phyloP scores from a whole-genome alignment of 2,329 filamentous ascomycete genomes.

The Ilyonectria destructans region DNA sequence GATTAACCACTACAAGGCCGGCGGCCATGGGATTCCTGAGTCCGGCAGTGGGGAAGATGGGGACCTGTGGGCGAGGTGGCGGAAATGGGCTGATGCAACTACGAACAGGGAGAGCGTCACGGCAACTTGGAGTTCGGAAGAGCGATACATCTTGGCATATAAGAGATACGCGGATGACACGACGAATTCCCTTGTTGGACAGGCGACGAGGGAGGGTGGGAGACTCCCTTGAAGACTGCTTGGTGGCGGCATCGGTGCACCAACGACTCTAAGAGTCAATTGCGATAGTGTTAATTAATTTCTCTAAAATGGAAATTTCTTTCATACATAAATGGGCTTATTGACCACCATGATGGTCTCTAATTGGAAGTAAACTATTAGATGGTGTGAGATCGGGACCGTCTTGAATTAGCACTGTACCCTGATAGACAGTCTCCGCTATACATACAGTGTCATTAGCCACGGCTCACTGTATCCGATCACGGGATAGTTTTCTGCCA shows the following conservation, averaged over 20 bases:
- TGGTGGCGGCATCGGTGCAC: neutral
- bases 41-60: conserved; percentile 72
- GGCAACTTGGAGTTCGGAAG: conserved; percentile 78
- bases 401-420: neutral
- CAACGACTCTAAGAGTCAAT: too few relatives aligned
- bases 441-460: neutral
- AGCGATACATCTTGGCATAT: conserved; percentile 80
- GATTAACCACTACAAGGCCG: conserved; percentile 81
- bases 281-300: too few relatives aligned
- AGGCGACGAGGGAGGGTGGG: conserved; percentile 75
- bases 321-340: neutral
- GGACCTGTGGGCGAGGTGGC: conserved; percentile 76
- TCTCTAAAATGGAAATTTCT: too few relatives aligned
- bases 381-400: neutral
- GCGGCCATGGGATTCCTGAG: conserved; percentile 64
- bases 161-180: conserved; percentile 77
- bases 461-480: conserved; percentile 12
- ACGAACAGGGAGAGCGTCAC: conserved; percentile 73
- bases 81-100: conserved; percentile 75
- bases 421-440: neutral
- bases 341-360: too few relatives aligned
- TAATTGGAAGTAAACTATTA: neutral
- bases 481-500: conserved; percentile 15
- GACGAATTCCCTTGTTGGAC: conserved; percentile 73
- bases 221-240: conserved; percentile 66